Evolutionary conservation across 352 stramenopile species (phyloP).

Genomic region (Pythium aphanidermatum): DNA sequence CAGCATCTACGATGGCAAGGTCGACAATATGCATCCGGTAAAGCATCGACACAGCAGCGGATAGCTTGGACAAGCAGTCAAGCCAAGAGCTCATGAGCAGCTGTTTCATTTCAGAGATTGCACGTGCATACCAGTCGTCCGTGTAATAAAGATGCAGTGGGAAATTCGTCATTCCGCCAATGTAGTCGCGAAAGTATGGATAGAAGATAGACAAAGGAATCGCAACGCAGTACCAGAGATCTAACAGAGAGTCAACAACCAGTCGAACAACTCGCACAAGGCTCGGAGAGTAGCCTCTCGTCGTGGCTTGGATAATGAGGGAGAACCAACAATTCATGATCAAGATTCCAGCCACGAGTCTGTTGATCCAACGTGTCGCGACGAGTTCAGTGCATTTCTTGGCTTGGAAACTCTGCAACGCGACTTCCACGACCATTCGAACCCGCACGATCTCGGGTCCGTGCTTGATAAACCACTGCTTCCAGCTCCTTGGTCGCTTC

Average conservation of each 20-base stretch:
- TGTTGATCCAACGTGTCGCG: conserved; percentile 16
- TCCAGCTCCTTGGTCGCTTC: neutral
- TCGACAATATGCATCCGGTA: conserved; percentile 2
- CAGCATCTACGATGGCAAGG: neutral
- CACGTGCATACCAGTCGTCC: conserved; percentile 12
- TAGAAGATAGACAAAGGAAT: conserved; percentile 10
- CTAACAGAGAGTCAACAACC: conserved; percentile 12
- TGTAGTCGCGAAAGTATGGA: conserved; percentile 6
- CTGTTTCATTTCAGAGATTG: conserved; percentile 6
- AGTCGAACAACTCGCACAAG: conserved; percentile 4
- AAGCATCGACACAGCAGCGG: neutral
- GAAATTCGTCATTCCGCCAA: neutral
- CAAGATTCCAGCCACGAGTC: conserved; percentile 4
- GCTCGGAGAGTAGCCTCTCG: neutral
- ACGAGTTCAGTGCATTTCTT: conserved; percentile 17
- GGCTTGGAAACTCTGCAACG: conserved; percentile 21
- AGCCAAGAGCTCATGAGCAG: conserved; percentile 9
- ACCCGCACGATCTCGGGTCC: neutral
- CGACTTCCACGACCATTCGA: conserved; percentile 11
- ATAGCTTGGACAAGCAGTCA: conserved; percentile 15
- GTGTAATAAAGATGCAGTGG: conserved; percentile 5
- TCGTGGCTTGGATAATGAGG: conserved; percentile 7
- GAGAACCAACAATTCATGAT: conserved; percentile 22
- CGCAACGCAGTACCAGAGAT: conserved; percentile 11
- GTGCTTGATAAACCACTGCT: neutral